Percentiles rank a stretch among this genome's conserved stretches.
Conservation (phyloP, 352 stramenopile genomes). For the Globisporangium okanoganense region DNA sequence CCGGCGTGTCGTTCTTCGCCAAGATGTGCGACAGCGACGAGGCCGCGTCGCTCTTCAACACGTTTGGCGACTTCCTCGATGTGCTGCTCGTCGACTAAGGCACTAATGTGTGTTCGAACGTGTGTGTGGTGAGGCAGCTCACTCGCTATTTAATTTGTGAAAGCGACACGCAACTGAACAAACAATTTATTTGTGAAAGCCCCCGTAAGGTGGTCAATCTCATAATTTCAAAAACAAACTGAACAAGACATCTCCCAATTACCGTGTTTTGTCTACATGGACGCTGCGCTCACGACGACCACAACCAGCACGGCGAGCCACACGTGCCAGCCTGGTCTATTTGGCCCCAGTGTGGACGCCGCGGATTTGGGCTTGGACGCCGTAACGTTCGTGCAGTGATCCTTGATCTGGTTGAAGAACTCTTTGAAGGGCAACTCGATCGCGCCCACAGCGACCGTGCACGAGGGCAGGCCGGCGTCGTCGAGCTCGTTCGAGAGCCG, state of each 20-base stretch:
- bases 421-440: constrained; percentile 26
- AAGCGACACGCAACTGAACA: not conserved
- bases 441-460: constrained; percentile 23
- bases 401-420: constrained; percentile 31
- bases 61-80: constrained; percentile 68
- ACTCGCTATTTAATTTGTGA: not conserved
- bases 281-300: not conserved
- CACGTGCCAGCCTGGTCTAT: not conserved
- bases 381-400: constrained; percentile 11
- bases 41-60: constrained; percentile 59
- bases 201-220: not conserved
- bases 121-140: not conserved
- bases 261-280: not conserved
- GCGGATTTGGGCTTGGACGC: not conserved
- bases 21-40: constrained; percentile 59
- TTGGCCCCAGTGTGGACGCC: not conserved
- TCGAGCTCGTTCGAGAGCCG: constrained; percentile 31
- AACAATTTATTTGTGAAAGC: not conserved
- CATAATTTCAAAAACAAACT: not conserved
- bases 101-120: not conserved
- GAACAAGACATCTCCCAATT: not conserved
- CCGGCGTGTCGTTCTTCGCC: constrained; percentile 47
- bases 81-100: constrained; percentile 38
- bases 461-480: constrained; percentile 31
- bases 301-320: not conserved